Percentiles rank a stretch among this genome's conserved stretches.
phyloP scores from a whole-genome alignment of 2,329 filamentous ascomycete genomes.

The Fusarium sp. region DNA sequence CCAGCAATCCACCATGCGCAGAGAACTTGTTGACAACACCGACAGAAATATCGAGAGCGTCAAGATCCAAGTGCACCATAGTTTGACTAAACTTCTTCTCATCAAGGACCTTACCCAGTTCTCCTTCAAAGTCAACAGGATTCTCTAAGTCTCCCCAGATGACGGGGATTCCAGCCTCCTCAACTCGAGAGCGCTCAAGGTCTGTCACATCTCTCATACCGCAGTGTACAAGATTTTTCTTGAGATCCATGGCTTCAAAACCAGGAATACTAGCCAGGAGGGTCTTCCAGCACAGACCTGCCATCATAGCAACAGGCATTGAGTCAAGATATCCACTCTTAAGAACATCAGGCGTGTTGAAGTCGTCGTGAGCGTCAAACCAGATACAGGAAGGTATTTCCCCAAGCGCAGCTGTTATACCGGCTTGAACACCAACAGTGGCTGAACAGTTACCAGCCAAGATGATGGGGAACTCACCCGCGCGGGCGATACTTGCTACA shows the following conservation, averaged over 20 bases:
- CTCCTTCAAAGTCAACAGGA: conserved; percentile 24
- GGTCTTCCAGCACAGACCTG: conserved; percentile 38
- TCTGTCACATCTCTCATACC: conserved; percentile 9
- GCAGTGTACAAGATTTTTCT: not conserved
- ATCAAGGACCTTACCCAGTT: conserved; percentile 13
- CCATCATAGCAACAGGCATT: conserved; percentile 42
- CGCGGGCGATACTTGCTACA: not conserved
- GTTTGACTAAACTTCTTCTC: conserved; percentile 23
- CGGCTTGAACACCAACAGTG: conserved; percentile 40
- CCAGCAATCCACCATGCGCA: conserved; percentile 46
- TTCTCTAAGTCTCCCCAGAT: conserved; percentile 42
- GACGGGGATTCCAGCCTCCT: conserved; percentile 42
- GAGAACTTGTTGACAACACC: conserved; percentile 50
- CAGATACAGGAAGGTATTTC: conserved; percentile 48
- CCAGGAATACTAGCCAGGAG: conserved; percentile 34
- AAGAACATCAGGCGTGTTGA: conserved; percentile 43
- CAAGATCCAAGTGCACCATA: conserved; percentile 50
- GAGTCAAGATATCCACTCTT: conserved; percentile 43
- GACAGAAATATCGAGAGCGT: conserved; percentile 46
- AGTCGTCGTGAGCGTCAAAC: conserved; percentile 56
- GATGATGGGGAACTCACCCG: not conserved
- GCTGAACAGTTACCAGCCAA: conserved; percentile 4
- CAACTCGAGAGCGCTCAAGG: conserved; percentile 25
- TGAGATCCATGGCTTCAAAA: conserved; percentile 23
- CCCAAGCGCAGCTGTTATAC: conserved; percentile 33